Conservation (phyloP, 495 filamentous ascomycete species). For the Neurospora discreta region DNA sequence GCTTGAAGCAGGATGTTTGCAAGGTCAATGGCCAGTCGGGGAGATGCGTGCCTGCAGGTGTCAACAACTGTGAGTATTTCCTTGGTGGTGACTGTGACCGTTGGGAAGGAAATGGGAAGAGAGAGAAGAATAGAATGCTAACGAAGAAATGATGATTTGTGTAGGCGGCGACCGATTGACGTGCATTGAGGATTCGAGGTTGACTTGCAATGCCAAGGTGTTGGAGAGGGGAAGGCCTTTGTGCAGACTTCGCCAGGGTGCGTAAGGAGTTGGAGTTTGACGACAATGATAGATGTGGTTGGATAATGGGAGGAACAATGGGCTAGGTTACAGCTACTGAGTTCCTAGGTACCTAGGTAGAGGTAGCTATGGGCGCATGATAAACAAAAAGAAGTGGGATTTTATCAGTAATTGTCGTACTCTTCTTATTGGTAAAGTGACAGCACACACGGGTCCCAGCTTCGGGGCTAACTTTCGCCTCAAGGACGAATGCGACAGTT, state of each 20-base stretch:
- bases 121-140: not conserved
- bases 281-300: too few relatives aligned
- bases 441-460: too few relatives aligned
- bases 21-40: slow-evolving; percentile 14
- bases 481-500: too few relatives aligned
- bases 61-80: slow-evolving; percentile 12
- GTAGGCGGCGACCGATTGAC: slow-evolving; percentile 14
- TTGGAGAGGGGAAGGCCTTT: slow-evolving; percentile 17
- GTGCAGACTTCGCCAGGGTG: slow-evolving; percentile 5
- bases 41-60: slow-evolving; percentile 18
- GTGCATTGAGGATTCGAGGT: slow-evolving; percentile 13
- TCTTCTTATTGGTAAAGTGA: too few relatives aligned
- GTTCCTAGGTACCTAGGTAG: too few relatives aligned
- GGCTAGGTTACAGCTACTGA: too few relatives aligned
- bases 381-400: too few relatives aligned
- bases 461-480: too few relatives aligned
- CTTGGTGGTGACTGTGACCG: not conserved
- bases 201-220: slow-evolving; percentile 16
- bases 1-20: slow-evolving; percentile 24
- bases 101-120: not conserved
- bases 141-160: not conserved
- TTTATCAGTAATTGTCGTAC: too few relatives aligned
- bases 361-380: too few relatives aligned
- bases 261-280: not conserved
- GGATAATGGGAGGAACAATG: too few relatives aligned